Evolutionary conservation across 2,329 filamentous ascomycete genomes (phyloP), one percentile per base, ranked within the genome.

Genomic region (Hypoxylon sp.): DNA sequence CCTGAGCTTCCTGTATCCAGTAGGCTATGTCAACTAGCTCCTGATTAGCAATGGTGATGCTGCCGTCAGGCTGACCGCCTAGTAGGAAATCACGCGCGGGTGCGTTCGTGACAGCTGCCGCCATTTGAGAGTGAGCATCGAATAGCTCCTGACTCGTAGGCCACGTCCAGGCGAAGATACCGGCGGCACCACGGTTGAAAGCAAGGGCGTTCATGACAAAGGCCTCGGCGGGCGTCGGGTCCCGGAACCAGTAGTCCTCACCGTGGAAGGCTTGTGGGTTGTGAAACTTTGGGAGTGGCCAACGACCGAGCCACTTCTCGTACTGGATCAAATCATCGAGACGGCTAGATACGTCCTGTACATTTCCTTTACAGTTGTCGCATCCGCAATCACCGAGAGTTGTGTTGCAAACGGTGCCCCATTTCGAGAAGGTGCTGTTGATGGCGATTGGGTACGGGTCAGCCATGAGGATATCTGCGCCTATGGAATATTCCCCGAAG

Each of bases 371-470:
- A 76, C 89, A 91, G 76, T 87, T 85, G 74, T 91, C 89, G 77
- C 89, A 91, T 7, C 88, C 89, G 78, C 88, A 90, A 78, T 87
- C 85, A 68, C 88, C 88, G 58, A 89, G 86, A 0, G 88, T 90
- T 2, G 78, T 66, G 76, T 90, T 90, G 75, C 86, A 89, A 0
- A 78, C 76, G 0, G 88, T 90, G 64, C 83, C 81, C 82, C 87
- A 90, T 46, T 84, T 84, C 7, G 83, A 87, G 70, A 81, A 88
- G 2, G 81, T 85, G 3, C 83, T 78, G 77, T 89, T 88, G 70
- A 86, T 85, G 31, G 83, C 86, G 66, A 91, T 82, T 0, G 88
- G 88, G 75, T 90, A 91, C 0, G 84, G 83, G 72, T 90, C 88
- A 31, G 84, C 83, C 81, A 90, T 86, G 68, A 91, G 77, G 70